These are phyloP conservation scores for Tylopilus sp. DNA, from an alignment of 768 basidiomycete genomes.

Conservation along the genomic window DNA sequence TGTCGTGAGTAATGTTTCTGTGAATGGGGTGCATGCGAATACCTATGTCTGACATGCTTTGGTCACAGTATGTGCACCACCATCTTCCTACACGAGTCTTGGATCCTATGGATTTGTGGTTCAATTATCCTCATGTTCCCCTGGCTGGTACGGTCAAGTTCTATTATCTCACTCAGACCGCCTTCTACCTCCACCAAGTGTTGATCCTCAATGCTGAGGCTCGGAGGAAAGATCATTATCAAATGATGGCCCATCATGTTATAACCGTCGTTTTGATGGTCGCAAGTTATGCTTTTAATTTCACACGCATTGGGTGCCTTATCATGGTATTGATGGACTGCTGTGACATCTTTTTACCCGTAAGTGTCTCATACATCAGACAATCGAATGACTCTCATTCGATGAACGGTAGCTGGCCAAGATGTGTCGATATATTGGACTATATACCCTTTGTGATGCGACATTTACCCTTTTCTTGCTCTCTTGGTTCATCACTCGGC, in stretches of 20 bases:
- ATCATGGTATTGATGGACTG: conserved; percentile 93
- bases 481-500: conserved; percentile 89
- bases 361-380: conserved; percentile 38
- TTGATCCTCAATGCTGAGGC: conserved; percentile 92
- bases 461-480: conserved; percentile 81
- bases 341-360: conserved; percentile 89
- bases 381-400: conserved; percentile 1
- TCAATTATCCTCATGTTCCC: conserved; percentile 76
- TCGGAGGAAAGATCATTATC: conserved; percentile 85
- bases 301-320: conserved; percentile 85
- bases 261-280: conserved; percentile 80
- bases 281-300: conserved; percentile 76
- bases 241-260: conserved; percentile 96
- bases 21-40: conserved; percentile 3
- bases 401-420: conserved; percentile 70
- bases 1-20: conserved; percentile 56
- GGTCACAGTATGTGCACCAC: conserved; percentile 70
- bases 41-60: conserved; percentile 5
- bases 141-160: conserved; percentile 82
- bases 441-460: conserved; percentile 63
- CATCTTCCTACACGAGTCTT: conserved; percentile 65
- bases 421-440: conserved; percentile 83
- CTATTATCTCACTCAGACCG: conserved; percentile 82
- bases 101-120: conserved; percentile 68
- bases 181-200: conserved; percentile 90